Conservation (phyloP, 371 early-diverging fungal species). For the Actinomortierella wolfii region DNA sequence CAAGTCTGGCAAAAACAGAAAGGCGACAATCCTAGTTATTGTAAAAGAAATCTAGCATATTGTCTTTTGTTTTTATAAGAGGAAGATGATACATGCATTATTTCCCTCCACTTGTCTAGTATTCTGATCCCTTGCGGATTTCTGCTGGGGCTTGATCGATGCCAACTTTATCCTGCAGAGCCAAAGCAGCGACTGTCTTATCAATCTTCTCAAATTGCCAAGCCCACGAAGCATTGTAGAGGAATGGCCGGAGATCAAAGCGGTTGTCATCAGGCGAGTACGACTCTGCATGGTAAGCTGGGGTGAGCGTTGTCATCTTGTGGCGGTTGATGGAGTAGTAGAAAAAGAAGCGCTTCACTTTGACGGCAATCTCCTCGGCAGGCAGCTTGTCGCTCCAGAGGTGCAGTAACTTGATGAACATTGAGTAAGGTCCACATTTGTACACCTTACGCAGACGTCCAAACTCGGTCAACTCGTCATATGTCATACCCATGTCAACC, state of each 20-base stretch:
- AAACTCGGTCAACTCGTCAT: slow-evolving; percentile 89
- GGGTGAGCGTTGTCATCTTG: slow-evolving; percentile 96
- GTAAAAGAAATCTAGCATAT: too few relatives aligned
- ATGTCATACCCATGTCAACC: slow-evolving; percentile 97
- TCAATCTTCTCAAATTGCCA: slow-evolving; percentile 94
- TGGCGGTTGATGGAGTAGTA: slow-evolving; percentile 97
- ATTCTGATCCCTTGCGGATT: too few relatives aligned
- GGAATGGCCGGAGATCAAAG: slow-evolving; percentile 94
- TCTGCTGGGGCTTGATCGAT: too few relatives aligned
- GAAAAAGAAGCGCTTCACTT: slow-evolving; percentile 95
- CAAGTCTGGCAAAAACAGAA: too few relatives aligned
- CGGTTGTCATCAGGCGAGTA: slow-evolving; percentile 98
- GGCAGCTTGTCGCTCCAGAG: slow-evolving; percentile 72
- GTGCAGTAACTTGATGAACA: slow-evolving; percentile 86
- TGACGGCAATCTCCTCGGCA: slow-evolving; percentile 78
- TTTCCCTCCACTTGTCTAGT: too few relatives aligned
- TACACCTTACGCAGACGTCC: slow-evolving; percentile 89
- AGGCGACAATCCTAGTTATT: too few relatives aligned
- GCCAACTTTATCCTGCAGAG: too few relatives aligned
- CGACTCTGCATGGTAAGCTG: slow-evolving; percentile 94
- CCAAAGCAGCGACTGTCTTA: slow-evolving; percentile 50
- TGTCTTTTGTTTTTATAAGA: too few relatives aligned
- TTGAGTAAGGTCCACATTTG: slow-evolving; percentile 89
- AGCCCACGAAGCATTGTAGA: slow-evolving; percentile 88
- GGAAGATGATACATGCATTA: too few relatives aligned